A percentile compares a stretch with the other conserved stretches of the same genome.
These are phyloP conservation scores for Mortierella sp. DNA, from an alignment of 371 early-diverging fungal genomes.

Conservation along the genomic window DNA sequence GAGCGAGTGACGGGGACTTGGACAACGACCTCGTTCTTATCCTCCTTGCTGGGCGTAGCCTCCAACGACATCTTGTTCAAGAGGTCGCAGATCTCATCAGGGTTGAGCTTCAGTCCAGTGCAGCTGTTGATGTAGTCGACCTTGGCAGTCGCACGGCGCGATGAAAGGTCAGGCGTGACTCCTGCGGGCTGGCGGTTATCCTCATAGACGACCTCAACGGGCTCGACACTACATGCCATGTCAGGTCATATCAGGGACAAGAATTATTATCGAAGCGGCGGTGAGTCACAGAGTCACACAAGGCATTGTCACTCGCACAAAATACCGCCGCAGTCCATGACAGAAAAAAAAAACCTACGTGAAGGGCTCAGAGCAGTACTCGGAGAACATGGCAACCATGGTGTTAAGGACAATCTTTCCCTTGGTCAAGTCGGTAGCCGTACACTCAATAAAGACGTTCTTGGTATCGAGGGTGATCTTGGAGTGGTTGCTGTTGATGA, in stretches of 20 bases:
- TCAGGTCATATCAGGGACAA: neutral
- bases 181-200: conserved; percentile 73
- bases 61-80: conserved; percentile 91
- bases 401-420: conserved; percentile 94
- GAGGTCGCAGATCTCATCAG: conserved; percentile 83
- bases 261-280: neutral
- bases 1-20: conserved; percentile 92
- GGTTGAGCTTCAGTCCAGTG: conserved; percentile 80
- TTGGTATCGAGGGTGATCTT: conserved; percentile 97
- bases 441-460: conserved; percentile 99
- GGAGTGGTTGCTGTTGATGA: conserved; percentile 99
- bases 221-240: conserved; percentile 84
- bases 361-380: conserved; percentile 92
- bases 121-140: conserved; percentile 89
- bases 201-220: conserved; percentile 91
- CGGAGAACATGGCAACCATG: conserved; percentile 94
- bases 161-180: conserved; percentile 82
- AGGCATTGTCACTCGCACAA: neutral
- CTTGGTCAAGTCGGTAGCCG: conserved; percentile 98
- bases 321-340: neutral
- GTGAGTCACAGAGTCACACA: neutral
- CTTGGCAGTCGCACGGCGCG: conserved; percentile 79
- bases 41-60: conserved; percentile 71
- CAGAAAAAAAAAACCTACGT: conserved; percentile 69
- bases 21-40: conserved; percentile 80